phyloP scores from a whole-genome alignment of 2,329 filamentous ascomycete genomes.

The Neurospora sp. region DNA sequence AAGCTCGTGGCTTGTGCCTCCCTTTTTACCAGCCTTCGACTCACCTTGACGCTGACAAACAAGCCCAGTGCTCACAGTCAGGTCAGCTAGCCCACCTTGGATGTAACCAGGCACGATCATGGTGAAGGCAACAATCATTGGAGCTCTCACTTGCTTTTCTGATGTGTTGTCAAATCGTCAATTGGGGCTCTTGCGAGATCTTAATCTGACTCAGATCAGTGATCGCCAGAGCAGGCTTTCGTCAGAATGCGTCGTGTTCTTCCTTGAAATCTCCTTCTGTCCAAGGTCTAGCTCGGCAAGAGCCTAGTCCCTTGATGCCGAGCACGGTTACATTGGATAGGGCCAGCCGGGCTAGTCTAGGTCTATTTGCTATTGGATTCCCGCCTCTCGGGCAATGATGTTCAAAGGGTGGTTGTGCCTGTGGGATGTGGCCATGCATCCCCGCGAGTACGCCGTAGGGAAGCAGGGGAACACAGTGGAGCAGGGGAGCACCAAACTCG shows the following conservation, averaged over 20 bases:
- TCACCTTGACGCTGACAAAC: not conserved
- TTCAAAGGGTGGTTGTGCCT: constrained; percentile 1
- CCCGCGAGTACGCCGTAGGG: constrained; percentile 3
- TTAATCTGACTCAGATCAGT: not conserved
- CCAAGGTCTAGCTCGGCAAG: not conserved
- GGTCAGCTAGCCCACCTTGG: not conserved
- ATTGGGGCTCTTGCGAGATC: not conserved
- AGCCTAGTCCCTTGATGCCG: not conserved
- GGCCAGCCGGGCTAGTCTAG: constrained; percentile 2
- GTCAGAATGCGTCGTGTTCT: not conserved
- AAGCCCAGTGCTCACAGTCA: not conserved
- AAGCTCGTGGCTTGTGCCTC: not conserved
- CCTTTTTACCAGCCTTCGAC: not conserved
- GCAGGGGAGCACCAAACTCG: not conserved
- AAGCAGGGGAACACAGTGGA: constrained; percentile 13
- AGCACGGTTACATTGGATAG: not conserved
- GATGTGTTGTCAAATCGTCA: not conserved
- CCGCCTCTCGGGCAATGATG: constrained; percentile 9
- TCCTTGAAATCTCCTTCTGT: not conserved
- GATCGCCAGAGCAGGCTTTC: not conserved
- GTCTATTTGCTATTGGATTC: constrained; percentile 11
- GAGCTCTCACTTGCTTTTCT: not conserved
- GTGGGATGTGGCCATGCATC: constrained; percentile 11
- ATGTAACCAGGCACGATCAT: not conserved
- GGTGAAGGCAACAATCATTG: not conserved